Percentiles rank a stretch among this genome's conserved stretches.
phyloP scores from a whole-genome alignment of 2,329 filamentous ascomycete genomes.

The Beauveria pseudobassiana region DNA sequence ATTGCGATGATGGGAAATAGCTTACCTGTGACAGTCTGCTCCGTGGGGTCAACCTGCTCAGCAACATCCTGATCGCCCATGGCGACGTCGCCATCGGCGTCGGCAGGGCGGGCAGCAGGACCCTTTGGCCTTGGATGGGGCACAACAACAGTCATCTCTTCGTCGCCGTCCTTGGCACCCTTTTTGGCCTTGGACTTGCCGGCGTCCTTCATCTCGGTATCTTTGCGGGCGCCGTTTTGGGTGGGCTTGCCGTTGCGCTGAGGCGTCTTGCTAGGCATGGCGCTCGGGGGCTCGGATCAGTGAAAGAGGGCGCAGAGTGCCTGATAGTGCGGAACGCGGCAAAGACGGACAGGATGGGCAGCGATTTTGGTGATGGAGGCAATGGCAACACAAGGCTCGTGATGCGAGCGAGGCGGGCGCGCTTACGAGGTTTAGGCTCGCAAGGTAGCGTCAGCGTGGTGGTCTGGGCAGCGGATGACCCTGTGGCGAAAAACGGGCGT shows the following conservation, averaged over 20 bases:
- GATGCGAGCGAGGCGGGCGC: slow-evolving; percentile 3
- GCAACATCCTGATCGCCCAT: slow-evolving; percentile 60
- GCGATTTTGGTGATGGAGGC: background rate
- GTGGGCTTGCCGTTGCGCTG: slow-evolving; percentile 64
- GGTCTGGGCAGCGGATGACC: background rate
- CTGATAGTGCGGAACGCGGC: background rate
- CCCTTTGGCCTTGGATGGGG: slow-evolving; percentile 62
- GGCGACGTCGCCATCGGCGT: slow-evolving; percentile 61
- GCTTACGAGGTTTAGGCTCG: slow-evolving; percentile 10
- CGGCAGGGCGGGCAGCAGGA: slow-evolving; percentile 48
- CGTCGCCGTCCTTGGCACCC: slow-evolving; percentile 57
- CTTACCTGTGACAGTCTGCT: slow-evolving; percentile 54
- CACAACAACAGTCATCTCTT: slow-evolving; percentile 76
- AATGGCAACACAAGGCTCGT: slow-evolving; percentile 13
- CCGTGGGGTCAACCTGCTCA: slow-evolving; percentile 51
- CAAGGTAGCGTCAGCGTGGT: slow-evolving; percentile 9
- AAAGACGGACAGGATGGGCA: no score
- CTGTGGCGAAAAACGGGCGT: background rate
- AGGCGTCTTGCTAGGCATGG: slow-evolving; percentile 67
- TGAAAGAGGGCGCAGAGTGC: background rate
- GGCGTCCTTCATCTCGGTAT: slow-evolving; percentile 65
- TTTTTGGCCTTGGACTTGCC: slow-evolving; percentile 61
- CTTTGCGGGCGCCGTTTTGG: slow-evolving; percentile 58
- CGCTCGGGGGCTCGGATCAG: slow-evolving; percentile 12
- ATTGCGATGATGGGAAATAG: background rate